Evolutionary conservation across 164 flowering plant species (phyloP).

Genomic region (Magnolia changhungtana): DNA sequence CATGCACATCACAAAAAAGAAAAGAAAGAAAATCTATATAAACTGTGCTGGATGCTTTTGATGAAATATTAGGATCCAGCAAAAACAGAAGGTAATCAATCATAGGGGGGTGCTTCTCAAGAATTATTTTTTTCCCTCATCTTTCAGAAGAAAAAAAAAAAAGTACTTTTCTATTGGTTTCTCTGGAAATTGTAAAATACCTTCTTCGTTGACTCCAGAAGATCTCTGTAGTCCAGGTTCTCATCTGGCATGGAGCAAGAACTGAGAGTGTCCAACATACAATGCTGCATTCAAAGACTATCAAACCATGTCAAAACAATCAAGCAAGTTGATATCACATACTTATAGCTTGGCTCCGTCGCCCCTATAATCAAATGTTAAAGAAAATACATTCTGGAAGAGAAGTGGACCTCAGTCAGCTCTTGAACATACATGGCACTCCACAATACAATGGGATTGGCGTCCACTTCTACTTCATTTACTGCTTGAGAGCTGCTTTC

Average conservation of each 20-base stretch:
- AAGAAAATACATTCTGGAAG: not conserved
- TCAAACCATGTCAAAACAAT: too few relatives aligned
- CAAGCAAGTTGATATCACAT: too few relatives aligned
- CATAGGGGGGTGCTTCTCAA: too few relatives aligned
- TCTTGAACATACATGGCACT: slow-evolving; percentile 71
- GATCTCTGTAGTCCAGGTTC: slow-evolving; percentile 45
- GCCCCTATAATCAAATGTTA: not conserved
- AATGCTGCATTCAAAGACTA: slow-evolving; percentile 29
- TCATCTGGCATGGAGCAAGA: slow-evolving; percentile 68
- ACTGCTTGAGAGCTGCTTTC: slow-evolving; percentile 22
- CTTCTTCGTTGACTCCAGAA: slow-evolving; percentile 47
- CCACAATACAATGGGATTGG: slow-evolving; percentile 55
- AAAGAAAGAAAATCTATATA: too few relatives aligned
- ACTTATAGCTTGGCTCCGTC: too few relatives aligned
- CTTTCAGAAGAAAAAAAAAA: not conserved
- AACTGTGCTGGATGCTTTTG: not conserved
- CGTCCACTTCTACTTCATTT: slow-evolving; percentile 20
- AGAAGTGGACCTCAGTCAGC: slow-evolving; percentile 42
- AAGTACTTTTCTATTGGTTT: not conserved
- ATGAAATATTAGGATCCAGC: not conserved
- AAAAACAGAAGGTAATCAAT: not conserved
- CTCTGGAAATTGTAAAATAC: slow-evolving; percentile 20
- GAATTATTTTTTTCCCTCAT: too few relatives aligned
- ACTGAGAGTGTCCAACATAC: slow-evolving; percentile 28
- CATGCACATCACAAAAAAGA: too few relatives aligned